Evolutionary conservation across 352 stramenopile genomes (phyloP).

Genomic region (Phytophthora litchii): DNA sequence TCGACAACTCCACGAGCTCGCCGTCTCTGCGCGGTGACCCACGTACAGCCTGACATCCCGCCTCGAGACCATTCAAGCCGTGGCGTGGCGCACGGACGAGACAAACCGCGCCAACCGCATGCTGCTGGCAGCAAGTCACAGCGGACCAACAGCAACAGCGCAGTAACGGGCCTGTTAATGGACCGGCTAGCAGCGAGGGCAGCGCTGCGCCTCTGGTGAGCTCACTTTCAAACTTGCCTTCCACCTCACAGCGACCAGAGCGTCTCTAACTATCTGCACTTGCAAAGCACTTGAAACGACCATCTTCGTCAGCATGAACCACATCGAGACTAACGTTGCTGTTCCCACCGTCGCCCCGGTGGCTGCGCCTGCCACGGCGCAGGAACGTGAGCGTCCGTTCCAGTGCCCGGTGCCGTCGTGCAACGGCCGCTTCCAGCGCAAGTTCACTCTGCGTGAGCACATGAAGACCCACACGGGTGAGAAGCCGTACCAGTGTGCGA

Average conservation of each 20-base stretch:
- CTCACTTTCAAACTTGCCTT: constrained; percentile 57
- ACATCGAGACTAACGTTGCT: constrained; percentile 21
- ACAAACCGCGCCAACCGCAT: constrained; percentile 21
- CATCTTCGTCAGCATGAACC: constrained; percentile 31
- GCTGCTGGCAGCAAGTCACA: constrained; percentile 37
- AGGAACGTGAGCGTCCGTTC: constrained; percentile 47
- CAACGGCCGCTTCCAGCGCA: constrained; percentile 65
- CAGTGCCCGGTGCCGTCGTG: constrained; percentile 45
- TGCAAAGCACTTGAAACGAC: constrained; percentile 29
- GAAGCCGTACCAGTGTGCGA: constrained; percentile 67
- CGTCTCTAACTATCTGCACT: constrained; percentile 26
- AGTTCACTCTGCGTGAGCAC: constrained; percentile 78
- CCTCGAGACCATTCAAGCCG: constrained; percentile 38
- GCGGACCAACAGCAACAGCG: constrained; percentile 32
- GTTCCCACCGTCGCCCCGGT: not conserved
- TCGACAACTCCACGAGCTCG: constrained; percentile 33
- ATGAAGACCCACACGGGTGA: constrained; percentile 86
- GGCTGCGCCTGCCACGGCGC: constrained; percentile 1
- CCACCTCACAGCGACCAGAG: constrained; percentile 33
- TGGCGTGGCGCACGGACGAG: constrained; percentile 37
- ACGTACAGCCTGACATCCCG: constrained; percentile 32
- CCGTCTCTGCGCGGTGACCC: constrained; percentile 30
- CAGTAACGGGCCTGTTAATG: constrained; percentile 32
- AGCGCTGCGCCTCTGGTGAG: constrained; percentile 32
- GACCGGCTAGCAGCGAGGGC: constrained; percentile 25